A percentile compares a stretch with the other conserved stretches of the same genome.
phyloP scores from a whole-genome alignment of 2,329 filamentous ascomycete genomes.

The Fusarium sp. region DNA sequence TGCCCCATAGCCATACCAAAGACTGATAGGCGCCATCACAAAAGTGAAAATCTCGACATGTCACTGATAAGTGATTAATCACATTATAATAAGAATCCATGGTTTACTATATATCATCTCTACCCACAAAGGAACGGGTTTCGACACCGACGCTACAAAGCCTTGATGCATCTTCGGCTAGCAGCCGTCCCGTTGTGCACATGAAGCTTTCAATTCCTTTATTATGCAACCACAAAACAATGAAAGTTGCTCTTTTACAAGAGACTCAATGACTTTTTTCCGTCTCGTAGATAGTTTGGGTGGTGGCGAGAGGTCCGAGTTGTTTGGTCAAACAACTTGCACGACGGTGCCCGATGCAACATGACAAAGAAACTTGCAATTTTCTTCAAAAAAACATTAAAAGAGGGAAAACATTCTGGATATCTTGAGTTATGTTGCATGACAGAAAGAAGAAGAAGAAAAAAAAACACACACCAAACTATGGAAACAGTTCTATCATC shows the following conservation, averaged over 20 bases:
- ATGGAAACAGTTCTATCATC: slow-evolving; percentile 3
- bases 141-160: neutral
- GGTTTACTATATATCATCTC: neutral
- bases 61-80: neutral
- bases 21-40: slow-evolving; percentile 19
- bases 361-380: neutral
- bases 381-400: neutral
- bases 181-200: neutral
- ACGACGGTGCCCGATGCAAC: slow-evolving; percentile 6
- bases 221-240: neutral
- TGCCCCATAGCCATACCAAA: neutral
- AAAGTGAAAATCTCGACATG: neutral
- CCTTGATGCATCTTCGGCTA: neutral
- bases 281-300: neutral
- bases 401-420: slow-evolving; percentile 20
- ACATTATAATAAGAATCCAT: too few species aligned
- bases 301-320: neutral
- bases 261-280: neutral
- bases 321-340: slow-evolving; percentile 21
- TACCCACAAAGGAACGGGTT: neutral
- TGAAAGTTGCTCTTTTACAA: neutral
- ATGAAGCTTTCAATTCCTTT: neutral
- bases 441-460: neutral
- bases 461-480: neutral
- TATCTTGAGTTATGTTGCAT: neutral